These are phyloP conservation scores for Fomitopsis schrenkii DNA, from an alignment of 1,284 basidiomycete species.

Conservation along the genomic window DNA sequence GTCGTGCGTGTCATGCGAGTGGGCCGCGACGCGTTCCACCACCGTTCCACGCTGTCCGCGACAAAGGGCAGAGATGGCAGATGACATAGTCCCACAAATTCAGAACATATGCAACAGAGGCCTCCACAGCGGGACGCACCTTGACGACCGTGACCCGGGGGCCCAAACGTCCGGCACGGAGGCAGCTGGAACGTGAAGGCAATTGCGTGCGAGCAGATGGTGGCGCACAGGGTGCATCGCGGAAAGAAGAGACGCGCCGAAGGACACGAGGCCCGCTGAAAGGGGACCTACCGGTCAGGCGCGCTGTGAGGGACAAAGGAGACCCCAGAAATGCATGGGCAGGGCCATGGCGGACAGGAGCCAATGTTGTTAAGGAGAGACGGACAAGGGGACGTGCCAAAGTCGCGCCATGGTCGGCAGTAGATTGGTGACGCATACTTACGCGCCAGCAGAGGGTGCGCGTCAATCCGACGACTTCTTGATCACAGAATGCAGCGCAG, in stretches of 20 bases:
- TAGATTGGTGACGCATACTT: background rate
- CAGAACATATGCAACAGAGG: background rate
- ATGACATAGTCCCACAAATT: background rate
- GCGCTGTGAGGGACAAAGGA: background rate
- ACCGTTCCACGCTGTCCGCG: background rate
- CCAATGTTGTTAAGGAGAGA: background rate
- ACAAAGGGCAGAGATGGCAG: background rate
- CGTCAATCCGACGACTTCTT: background rate
- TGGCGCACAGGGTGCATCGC: slow-evolving; percentile 3
- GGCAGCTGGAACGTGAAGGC: background rate
- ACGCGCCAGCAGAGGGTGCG: background rate
- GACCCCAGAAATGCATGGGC: background rate
- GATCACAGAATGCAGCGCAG: background rate
- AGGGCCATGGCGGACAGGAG: background rate
- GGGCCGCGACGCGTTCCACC: background rate
- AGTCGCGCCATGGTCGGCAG: background rate
- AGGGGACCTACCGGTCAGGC: background rate
- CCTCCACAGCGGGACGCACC: background rate
- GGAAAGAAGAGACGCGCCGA: background rate
- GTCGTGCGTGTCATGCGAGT: slow-evolving; percentile 1
- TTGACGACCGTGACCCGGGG: background rate
- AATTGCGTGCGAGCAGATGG: slow-evolving; percentile 1
- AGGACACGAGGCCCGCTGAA: background rate
- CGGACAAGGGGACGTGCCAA: background rate
- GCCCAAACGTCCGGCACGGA: background rate